phyloP scores from a whole-genome alignment of 164 flowering plant genomes.

The Liquidambar formosana region DNA sequence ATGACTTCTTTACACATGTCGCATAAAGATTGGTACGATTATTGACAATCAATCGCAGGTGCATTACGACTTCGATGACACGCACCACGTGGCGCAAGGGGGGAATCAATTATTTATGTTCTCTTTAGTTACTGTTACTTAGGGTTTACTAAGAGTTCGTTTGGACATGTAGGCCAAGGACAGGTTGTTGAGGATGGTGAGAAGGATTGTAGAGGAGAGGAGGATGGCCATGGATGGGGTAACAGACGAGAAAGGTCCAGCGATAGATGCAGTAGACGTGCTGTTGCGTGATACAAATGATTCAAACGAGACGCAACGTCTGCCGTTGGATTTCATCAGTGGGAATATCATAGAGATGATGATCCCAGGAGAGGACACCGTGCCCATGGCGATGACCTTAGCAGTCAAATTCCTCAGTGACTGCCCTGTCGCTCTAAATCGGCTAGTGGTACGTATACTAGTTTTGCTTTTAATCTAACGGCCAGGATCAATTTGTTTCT shows the following conservation, averaged over 20 bases:
- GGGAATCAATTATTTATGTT: not conserved
- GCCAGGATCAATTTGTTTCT: slow-evolving; percentile 2
- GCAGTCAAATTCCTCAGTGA: slow-evolving; percentile 88
- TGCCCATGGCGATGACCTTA: slow-evolving; percentile 79
- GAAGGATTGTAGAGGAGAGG: slow-evolving; percentile 56
- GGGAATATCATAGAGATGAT: slow-evolving; percentile 88
- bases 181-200: slow-evolving; percentile 59
- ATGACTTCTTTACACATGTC: no score
- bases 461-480: not conserved
- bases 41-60: no score
- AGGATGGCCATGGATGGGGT: slow-evolving; percentile 32
- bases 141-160: not conserved
- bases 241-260: slow-evolving; percentile 11
- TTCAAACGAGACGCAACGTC: slow-evolving; percentile 28
- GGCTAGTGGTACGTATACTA: slow-evolving; percentile 48
- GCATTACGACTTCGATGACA: no score
- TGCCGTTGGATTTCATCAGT: slow-evolving; percentile 61
- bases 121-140: not conserved
- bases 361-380: slow-evolving; percentile 96
- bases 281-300: slow-evolving; percentile 51
- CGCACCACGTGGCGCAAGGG: no score
- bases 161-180: slow-evolving; percentile 65
- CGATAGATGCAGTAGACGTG: slow-evolving; percentile 62
- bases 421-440: slow-evolving; percentile 57
- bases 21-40: no score